These are phyloP conservation scores for Ottelia alismoides DNA, from an alignment of 106 monocot species.

Conservation along the genomic window DNA sequence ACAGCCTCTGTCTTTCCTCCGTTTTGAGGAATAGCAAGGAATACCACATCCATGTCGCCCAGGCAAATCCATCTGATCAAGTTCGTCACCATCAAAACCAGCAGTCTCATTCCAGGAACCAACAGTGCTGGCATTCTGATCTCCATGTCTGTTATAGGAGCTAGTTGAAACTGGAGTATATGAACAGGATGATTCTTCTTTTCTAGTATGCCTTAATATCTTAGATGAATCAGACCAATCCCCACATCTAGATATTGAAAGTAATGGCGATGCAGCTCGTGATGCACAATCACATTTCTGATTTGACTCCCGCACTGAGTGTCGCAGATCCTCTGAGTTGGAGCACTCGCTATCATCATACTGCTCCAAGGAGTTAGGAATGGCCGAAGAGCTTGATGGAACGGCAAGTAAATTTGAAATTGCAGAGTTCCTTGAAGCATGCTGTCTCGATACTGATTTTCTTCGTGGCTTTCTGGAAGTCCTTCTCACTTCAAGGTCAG, in stretches of 20 bases:
- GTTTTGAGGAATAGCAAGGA: constrained; percentile 64
- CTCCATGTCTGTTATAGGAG: constrained; percentile 45
- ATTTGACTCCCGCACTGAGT: constrained; percentile 14
- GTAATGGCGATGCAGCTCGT: constrained; percentile 49
- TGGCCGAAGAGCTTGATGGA: constrained; percentile 20
- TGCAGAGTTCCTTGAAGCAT: constrained; percentile 13
- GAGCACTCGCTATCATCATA: constrained; percentile 39
- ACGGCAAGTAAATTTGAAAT: constrained; percentile 24
- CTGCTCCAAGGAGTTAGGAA: constrained; percentile 31
- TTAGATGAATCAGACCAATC: constrained; percentile 54
- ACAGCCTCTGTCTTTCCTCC: constrained; percentile 30
- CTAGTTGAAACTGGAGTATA: constrained; percentile 73
- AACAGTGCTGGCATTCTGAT: constrained; percentile 28
- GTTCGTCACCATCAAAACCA: constrained; percentile 62
- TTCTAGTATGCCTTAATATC: constrained; percentile 39
- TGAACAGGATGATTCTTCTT: constrained; percentile 62
- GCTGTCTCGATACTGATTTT: constrained; percentile 17
- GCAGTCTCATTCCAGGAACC: constrained; percentile 48
- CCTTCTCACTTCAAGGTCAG: constrained; percentile 20
- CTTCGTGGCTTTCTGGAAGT: constrained; percentile 27
- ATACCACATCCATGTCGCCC: constrained; percentile 53
- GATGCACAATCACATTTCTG: constrained; percentile 26
- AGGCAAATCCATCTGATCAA: constrained; percentile 33
- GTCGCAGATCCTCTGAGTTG: constrained; percentile 33
- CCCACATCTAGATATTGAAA: constrained; percentile 49